Base-by-base conservation (phyloP, 1,139 yeast genomes). In the Diutina scorzettiae region DNA sequence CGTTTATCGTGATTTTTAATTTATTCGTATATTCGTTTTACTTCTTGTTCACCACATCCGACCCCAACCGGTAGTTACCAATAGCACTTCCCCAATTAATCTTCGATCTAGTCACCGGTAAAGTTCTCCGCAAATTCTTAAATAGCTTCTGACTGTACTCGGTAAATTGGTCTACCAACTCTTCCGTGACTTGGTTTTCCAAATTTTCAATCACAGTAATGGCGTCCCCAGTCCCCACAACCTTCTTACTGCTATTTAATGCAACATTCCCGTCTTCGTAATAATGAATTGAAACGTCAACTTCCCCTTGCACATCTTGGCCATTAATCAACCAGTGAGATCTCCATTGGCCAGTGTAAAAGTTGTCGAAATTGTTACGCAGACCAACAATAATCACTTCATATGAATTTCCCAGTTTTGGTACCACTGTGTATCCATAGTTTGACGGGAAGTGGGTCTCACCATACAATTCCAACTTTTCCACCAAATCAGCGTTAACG, bases 241-340 rank as follows among this genome's bases (percentile, higher is more conserved):
- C 41, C 18, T 7, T 19, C 8, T 60, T 59, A n/a, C 44, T 41
- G 23, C 81, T 74, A 49, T 75, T 78, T 52, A 91, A 72, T 42
- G 93, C 70, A 18, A 91, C 97, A 54, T 91, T 91, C 25, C 98
- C 98, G 52, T 91, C 97, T 62, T 91, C 98, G 57, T 75, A 91
- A 60, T 89, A 91, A 59, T 91, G 98, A 39, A 89, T 82, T 49
- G 84, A 91, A 34, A 87, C 71, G 1, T 56, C 46, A 11, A 52
- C 41, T 46, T 68, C 59, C 4, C 39, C 39, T 3, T 7, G 9
- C 5, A 34, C 28, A n/a, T 34, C 17, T 12, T 16, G 7, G 6
- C 28, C 39, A 2, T 34, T 34, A 41, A 73, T 62, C 4, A 62
- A 55, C 57, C 85, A 91, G 50, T 69, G 66, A 0, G 95, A 78